phyloP scores from a whole-genome alignment of 768 basidiomycete genomes.

The Lactarius indigo region DNA sequence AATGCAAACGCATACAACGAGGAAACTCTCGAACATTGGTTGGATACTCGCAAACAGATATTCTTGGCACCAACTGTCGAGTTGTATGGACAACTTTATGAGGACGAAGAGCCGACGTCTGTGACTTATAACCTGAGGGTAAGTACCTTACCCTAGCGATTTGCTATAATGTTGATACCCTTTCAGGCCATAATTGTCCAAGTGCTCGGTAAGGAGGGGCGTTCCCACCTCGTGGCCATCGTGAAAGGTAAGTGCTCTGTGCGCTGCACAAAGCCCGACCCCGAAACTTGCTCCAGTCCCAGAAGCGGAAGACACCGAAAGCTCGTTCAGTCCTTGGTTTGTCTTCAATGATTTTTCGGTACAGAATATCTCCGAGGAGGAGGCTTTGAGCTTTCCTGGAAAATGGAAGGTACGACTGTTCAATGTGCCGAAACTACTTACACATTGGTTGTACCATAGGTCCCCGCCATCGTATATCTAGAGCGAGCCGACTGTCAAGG shows the following conservation, averaged over 20 bases:
- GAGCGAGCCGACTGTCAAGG: slow-evolving; percentile 65
- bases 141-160: slow-evolving; percentile 28
- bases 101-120: slow-evolving; percentile 50
- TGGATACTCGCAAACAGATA: slow-evolving; percentile 53
- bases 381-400: slow-evolving; percentile 84
- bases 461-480: slow-evolving; percentile 87
- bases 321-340: slow-evolving; percentile 66
- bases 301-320: slow-evolving; percentile 45
- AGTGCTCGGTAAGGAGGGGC: slow-evolving; percentile 64
- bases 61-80: slow-evolving; percentile 61
- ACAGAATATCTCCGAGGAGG: slow-evolving; percentile 74
- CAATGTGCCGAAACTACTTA: background rate
- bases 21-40: slow-evolving; percentile 73
- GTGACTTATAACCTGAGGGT: slow-evolving; percentile 74
- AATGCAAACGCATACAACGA: slow-evolving; percentile 81
- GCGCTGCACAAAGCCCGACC: background rate
- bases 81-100: slow-evolving; percentile 57
- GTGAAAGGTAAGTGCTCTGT: slow-evolving; percentile 58
- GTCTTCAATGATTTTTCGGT: slow-evolving; percentile 98
- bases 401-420: slow-evolving; percentile 75
- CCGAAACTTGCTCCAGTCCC: slow-evolving; percentile 50
- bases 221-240: slow-evolving; percentile 84
- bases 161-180: background rate
- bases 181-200: slow-evolving; percentile 77
- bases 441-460: slow-evolving; percentile 37